Conservation (phyloP, 2,329 filamentous ascomycete species). For the Penicillium glabrum region DNA sequence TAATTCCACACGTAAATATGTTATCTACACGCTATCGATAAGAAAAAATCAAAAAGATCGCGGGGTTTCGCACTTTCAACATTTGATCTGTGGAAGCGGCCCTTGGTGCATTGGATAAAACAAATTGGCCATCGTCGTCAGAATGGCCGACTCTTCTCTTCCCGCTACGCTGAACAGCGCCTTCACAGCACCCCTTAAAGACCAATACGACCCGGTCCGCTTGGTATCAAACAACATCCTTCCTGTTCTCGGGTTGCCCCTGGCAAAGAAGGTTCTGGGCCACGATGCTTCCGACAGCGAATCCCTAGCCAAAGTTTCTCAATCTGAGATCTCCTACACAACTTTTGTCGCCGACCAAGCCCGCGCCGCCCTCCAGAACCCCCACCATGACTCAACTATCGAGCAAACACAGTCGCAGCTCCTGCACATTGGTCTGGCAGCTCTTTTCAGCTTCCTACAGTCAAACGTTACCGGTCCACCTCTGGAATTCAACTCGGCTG, state of each 20-base stretch:
- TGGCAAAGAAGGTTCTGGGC: conserved; percentile 41
- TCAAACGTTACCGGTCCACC: conserved; percentile 85
- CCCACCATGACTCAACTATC: conserved; percentile 20
- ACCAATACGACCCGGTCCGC: conserved; percentile 36
- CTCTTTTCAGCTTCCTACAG: conserved; percentile 78
- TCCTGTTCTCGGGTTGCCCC: conserved; percentile 33
- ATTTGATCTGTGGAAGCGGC: conserved; percentile 7
- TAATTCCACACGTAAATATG: conserved; percentile 7
- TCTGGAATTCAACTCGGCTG: conserved; percentile 57
- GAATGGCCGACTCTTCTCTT: conserved; percentile 28
- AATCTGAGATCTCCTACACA: conserved; percentile 38
- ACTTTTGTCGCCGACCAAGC: conserved; percentile 37
- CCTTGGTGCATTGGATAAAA: not conserved
- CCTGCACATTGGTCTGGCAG: conserved; percentile 63
- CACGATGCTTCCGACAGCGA: conserved; percentile 30
- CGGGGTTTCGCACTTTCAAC: conserved; percentile 23
- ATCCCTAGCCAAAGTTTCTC: conserved; percentile 29
- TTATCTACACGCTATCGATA: conserved; percentile 27
- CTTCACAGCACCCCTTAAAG: conserved; percentile 31
- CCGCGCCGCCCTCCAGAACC: conserved; percentile 21
- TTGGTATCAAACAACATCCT: conserved; percentile 35
- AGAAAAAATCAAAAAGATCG: conserved; percentile 28
- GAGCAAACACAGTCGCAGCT: conserved; percentile 39
- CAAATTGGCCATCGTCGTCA: conserved; percentile 5
- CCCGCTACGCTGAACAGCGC: conserved; percentile 35